Evolutionary conservation across 164 flowering plant species (phyloP).

Genomic region (Sextonia rubra): DNA sequence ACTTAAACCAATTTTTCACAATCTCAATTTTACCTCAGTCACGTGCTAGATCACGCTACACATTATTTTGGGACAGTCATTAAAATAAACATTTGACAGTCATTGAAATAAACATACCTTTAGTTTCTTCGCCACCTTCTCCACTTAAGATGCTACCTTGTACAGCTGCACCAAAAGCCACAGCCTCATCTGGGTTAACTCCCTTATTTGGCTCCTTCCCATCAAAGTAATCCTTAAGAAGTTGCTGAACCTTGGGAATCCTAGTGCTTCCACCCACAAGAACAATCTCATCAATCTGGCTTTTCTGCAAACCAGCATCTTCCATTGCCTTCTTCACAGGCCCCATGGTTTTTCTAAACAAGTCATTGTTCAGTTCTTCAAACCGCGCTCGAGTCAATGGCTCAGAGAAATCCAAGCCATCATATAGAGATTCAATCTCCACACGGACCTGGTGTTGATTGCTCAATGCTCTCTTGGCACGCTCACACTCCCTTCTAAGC

Average conservation of each 20-base stretch:
- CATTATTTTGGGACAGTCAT: neutral
- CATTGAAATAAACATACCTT: conserved; percentile 43
- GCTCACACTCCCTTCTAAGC: conserved; percentile 77
- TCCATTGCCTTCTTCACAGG: conserved; percentile 97
- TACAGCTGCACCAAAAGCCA: conserved; percentile 91
- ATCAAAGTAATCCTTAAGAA: conserved; percentile 78
- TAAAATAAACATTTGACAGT: conserved; percentile 1
- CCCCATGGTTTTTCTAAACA: conserved; percentile 91
- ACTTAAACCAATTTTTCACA: too few species aligned
- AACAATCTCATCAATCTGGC: conserved; percentile 85
- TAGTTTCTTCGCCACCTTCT: conserved; percentile 88
- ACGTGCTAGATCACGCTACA: too few species aligned
- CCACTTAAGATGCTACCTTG: conserved; percentile 91
- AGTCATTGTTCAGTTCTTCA: conserved; percentile 81
- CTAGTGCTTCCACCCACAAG: conserved; percentile 96
- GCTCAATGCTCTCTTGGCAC: conserved; percentile 90
- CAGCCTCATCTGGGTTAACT: conserved; percentile 96
- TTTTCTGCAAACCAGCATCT: conserved; percentile 76
- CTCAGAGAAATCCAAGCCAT: conserved; percentile 80
- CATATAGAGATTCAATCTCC: conserved; percentile 78
- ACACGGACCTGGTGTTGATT: conserved; percentile 91
- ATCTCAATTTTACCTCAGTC: too few species aligned
- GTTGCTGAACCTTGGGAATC: conserved; percentile 90
- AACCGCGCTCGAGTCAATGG: conserved; percentile 81
- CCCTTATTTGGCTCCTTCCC: conserved; percentile 97